Base-by-base conservation (phyloP, 441 rosid genomes). In the Hura crepitans region DNA sequence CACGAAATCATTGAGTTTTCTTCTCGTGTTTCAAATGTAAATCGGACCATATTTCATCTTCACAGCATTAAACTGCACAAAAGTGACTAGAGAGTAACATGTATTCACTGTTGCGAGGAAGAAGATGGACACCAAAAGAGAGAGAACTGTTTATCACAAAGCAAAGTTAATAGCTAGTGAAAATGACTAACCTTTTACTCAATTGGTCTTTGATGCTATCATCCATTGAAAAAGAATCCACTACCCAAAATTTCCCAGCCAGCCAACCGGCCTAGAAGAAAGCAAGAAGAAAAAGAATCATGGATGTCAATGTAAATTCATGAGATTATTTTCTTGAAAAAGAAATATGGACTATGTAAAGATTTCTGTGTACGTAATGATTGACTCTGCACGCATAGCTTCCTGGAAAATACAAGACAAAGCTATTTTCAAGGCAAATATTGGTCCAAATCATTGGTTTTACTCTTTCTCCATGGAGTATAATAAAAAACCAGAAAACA, bases 141-240 rank as follows among this genome's bases (percentile, higher is more conserved):
- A 31, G 2, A 20, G n/a, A 50, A n/a, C 17, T 37, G 7, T 50
- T 50, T 27, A 49, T 49, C 18, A 18, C 0, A n/a, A 27, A 57
- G 49, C 20, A 54, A 37, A 18, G n/a, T 63, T 33, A 42, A 53
- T 33, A 49, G 47, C 31, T 50, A 43, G 49, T 72, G 27, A 69
- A 81, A 78, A 66, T 35, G 78, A 82, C 77, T 73, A 76, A 89
- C 89, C 91, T 80, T 56, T 77, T 30, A 62, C 66, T 75, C 75
- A 77, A 71, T 72, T 61, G 62, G 57, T 47, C n/a, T 43, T 56
- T 25, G 50, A 68, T 75, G 78, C 65, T 70, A 65, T 71, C 66
- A 77, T 70, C 83, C 79, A 79, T n/a, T n/a, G n/a, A n/a, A n/a
- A n/a, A n/a, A n/a, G n/a, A n/a, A n/a, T n/a, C n/a, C n/a, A n/a